Evolutionary conservation across 140 eudicot genomes (phyloP).

Genomic region (Oenanthe javanica): DNA sequence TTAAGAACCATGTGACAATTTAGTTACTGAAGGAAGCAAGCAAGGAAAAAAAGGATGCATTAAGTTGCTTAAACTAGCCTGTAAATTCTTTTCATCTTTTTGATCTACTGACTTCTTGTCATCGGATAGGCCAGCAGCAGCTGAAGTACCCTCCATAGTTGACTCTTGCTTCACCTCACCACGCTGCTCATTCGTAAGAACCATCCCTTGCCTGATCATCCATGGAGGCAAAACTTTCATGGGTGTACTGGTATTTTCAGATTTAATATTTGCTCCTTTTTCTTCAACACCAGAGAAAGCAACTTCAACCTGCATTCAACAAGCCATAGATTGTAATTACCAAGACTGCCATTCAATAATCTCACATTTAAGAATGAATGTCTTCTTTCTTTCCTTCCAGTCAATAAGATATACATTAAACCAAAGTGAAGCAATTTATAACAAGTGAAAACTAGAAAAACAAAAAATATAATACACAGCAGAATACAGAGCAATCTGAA

Average conservation of each 20-base stretch:
- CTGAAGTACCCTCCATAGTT: constrained; percentile 40
- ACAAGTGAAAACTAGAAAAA: not conserved
- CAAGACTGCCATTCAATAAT: not conserved
- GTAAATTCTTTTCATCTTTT: constrained; percentile 48
- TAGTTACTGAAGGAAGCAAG: not conserved
- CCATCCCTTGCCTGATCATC: constrained; percentile 92
- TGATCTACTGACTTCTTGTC: constrained; percentile 52
- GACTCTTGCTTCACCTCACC: constrained; percentile 59
- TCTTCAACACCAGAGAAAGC: constrained; percentile 8
- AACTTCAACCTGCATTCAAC: constrained; percentile 48
- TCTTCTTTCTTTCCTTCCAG: not conserved
- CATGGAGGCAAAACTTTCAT: constrained; percentile 86
- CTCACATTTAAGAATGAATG: not conserved
- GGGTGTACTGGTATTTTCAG: constrained; percentile 36
- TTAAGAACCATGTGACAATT: not conserved
- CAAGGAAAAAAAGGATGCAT: not conserved
- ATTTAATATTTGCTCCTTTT: constrained; percentile 41
- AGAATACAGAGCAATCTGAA: not conserved
- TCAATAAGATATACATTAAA: not conserved
- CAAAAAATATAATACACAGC: not conserved
- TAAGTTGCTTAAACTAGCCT: constrained; percentile 26
- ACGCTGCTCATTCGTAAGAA: constrained; percentile 78
- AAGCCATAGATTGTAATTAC: not conserved
- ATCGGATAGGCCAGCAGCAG: constrained; percentile 34
- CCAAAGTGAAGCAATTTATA: not conserved